Conservation (phyloP, 441 rosid species). For the Euphorbia neoarborescens region DNA sequence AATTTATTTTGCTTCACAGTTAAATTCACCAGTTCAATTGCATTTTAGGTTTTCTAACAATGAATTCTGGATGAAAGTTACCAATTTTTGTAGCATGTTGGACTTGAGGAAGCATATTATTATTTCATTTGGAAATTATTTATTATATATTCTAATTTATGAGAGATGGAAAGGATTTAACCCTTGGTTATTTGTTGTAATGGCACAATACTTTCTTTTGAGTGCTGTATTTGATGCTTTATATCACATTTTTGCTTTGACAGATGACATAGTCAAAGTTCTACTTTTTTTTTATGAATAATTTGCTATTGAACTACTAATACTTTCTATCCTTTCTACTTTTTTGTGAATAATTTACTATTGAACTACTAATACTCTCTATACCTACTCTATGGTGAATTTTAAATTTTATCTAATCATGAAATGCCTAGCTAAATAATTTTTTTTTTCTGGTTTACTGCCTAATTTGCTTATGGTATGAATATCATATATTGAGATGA, state of each 20-base stretch:
- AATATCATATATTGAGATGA: too few relatives aligned
- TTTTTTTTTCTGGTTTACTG: too few relatives aligned
- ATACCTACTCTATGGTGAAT: neutral
- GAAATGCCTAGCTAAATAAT: too few relatives aligned
- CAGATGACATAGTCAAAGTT: neutral
- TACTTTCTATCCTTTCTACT: neutral
- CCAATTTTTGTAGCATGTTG: neutral
- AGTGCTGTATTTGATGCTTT: neutral
- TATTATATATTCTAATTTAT: neutral
- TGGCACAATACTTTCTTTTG: neutral
- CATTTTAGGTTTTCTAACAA: neutral
- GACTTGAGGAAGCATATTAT: neutral
- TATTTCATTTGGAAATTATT: neutral
- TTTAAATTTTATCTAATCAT: neutral
- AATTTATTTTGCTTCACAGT: slow-evolving; percentile 5
- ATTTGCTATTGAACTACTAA: neutral
- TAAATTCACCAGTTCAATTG: slow-evolving; percentile 3
- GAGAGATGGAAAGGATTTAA: neutral
- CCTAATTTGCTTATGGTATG: too few relatives aligned
- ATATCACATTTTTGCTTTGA: neutral
- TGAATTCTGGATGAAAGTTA: neutral
- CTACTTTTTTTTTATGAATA: neutral
- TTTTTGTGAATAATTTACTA: neutral
- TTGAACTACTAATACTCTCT: neutral
- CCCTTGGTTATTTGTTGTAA: neutral